Percentiles rank a stretch among this genome's conserved stretches.
Evolutionary conservation across 805 yeast genomes (phyloP).

Genomic region (Sugiyamaella mastotermitis): DNA sequence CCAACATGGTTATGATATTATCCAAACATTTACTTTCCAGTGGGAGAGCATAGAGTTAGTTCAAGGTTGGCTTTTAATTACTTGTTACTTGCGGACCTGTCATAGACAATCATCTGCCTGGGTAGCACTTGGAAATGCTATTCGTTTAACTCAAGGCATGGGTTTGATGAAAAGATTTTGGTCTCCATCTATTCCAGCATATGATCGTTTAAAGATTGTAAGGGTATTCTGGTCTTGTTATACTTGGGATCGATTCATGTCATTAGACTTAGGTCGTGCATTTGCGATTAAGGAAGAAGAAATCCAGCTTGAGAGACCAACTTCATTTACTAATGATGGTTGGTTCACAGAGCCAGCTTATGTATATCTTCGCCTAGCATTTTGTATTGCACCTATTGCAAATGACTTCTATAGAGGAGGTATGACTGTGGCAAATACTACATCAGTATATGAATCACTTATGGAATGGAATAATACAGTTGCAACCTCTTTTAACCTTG

Average conservation of each 20-base stretch:
- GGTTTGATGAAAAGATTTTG: slow-evolving; percentile 31
- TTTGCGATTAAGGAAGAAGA: slow-evolving; percentile 35
- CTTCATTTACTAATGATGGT: slow-evolving; percentile 33
- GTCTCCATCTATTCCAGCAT: slow-evolving; percentile 16
- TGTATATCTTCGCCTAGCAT: slow-evolving; percentile 20
- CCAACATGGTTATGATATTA: slow-evolving; percentile 34
- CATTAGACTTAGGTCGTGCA: slow-evolving; percentile 47
- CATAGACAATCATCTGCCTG: slow-evolving; percentile 41
- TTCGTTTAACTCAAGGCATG: slow-evolving; percentile 41
- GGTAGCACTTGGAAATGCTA: slow-evolving; percentile 38
- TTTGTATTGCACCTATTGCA: slow-evolving; percentile 12
- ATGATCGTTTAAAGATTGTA: slow-evolving; percentile 41
- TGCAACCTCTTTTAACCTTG: slow-evolving; percentile 23
- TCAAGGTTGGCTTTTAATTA: slow-evolving; percentile 44
- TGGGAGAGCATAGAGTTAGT: slow-evolving; percentile 48
- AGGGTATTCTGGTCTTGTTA: slow-evolving; percentile 53
- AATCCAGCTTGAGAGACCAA: slow-evolving; percentile 23
- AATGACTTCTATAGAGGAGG: slow-evolving; percentile 14
- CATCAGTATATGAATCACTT: slow-evolving; percentile 11
- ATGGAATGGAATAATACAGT: slow-evolving; percentile 18
- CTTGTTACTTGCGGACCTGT: slow-evolving; percentile 39
- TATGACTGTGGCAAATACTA: slow-evolving; percentile 9
- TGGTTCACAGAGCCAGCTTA: slow-evolving; percentile 39
- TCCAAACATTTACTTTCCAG: slow-evolving; percentile 39
- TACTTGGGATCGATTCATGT: slow-evolving; percentile 47